Conservation (phyloP, 208 protist species). For the Vickermania ingenoplastis region DNA sequence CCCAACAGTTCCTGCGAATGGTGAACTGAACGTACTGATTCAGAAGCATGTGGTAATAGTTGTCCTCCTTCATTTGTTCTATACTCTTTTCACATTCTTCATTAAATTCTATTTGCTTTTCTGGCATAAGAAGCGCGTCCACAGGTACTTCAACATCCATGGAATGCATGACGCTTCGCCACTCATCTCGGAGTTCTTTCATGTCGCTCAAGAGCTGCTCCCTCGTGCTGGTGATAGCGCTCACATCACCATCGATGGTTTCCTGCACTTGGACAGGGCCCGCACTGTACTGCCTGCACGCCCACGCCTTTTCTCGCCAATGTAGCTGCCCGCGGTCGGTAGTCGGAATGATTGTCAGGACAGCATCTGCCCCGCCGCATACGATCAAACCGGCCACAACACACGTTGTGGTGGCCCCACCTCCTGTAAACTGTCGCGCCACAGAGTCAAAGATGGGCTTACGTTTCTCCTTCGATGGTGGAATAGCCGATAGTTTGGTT, state of each 20-base stretch:
- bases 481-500: slow-evolving; percentile 36
- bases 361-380: slow-evolving; percentile 11
- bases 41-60: slow-evolving; percentile 56
- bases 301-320: neutral
- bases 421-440: slow-evolving; percentile 33
- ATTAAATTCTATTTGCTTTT: slow-evolving; percentile 47
- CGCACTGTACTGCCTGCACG: neutral
- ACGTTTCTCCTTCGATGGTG: slow-evolving; percentile 74
- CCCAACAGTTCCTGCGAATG: slow-evolving; percentile 60
- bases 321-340: neutral
- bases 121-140: slow-evolving; percentile 51
- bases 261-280: neutral
- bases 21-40: slow-evolving; percentile 74
- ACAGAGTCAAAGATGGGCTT: slow-evolving; percentile 26
- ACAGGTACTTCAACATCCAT: slow-evolving; percentile 38
- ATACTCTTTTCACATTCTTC: slow-evolving; percentile 48
- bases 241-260: neutral
- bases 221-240: slow-evolving; percentile 5
- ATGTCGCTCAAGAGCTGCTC: slow-evolving; percentile 19
- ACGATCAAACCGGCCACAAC: slow-evolving; percentile 15
- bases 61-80: slow-evolving; percentile 39
- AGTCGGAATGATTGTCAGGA: slow-evolving; percentile 12
- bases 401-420: slow-evolving; percentile 31
- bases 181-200: slow-evolving; percentile 31
- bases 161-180: slow-evolving; percentile 22